Percentiles rank a stretch among this genome's conserved stretches.
phyloP scores from a whole-genome alignment of 305 asterid species.

The Fraxinus latifolia region DNA sequence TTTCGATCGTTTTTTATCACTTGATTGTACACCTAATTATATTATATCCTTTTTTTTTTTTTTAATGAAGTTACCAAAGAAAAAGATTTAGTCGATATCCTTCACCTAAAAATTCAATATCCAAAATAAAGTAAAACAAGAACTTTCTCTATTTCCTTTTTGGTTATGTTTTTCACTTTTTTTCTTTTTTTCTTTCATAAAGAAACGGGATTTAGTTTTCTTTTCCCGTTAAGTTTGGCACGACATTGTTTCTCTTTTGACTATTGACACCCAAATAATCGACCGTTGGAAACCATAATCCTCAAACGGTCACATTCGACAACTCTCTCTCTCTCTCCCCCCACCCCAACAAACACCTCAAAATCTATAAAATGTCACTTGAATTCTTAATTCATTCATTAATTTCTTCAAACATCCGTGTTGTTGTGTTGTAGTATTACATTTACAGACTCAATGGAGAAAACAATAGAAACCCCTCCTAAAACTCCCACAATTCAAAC shows the following conservation, averaged over 20 bases:
- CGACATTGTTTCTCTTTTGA: neutral
- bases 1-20: no score
- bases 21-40: neutral
- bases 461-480: slow-evolving; percentile 31
- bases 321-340: neutral
- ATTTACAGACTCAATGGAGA: slow-evolving; percentile 36
- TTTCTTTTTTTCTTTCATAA: neutral
- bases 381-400: neutral
- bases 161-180: neutral
- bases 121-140: neutral
- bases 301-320: slow-evolving; percentile 43
- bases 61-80: neutral
- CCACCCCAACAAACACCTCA: neutral
- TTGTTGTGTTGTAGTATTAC: neutral
- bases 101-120: neutral
- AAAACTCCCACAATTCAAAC: neutral
- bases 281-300: slow-evolving; percentile 35
- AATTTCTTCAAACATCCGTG: neutral
- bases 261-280: slow-evolving; percentile 16
- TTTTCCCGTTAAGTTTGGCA: slow-evolving; percentile 32
- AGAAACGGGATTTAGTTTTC: neutral
- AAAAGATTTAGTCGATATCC: neutral
- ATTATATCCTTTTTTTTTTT: no score
- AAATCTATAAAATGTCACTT: slow-evolving; percentile 16
- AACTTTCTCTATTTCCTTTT: neutral